A percentile compares a stretch with the other conserved stretches of the same genome.
Evolutionary conservation across 2,329 filamentous ascomycete species (phyloP).

Genomic region (Monosporascus sp.): DNA sequence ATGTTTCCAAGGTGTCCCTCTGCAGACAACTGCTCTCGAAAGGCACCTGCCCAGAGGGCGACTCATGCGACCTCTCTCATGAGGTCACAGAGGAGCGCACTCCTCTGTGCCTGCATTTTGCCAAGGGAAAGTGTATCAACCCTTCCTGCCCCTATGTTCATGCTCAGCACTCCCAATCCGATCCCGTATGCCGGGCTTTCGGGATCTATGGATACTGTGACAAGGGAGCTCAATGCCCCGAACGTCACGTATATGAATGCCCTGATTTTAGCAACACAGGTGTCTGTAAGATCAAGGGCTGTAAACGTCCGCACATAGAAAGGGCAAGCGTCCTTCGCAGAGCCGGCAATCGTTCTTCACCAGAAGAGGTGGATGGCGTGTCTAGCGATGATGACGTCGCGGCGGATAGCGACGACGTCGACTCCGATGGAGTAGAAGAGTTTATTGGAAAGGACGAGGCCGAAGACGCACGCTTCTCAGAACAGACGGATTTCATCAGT

Average conservation of each 20-base stretch:
- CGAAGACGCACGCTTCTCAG: constrained; percentile 50
- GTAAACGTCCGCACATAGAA: constrained; percentile 82
- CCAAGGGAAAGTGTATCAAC: constrained; percentile 86
- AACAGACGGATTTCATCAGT: constrained; percentile 56
- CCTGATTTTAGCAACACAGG: constrained; percentile 93
- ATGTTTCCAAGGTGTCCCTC: constrained; percentile 78
- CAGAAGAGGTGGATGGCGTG: constrained; percentile 58
- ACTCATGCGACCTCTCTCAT: constrained; percentile 86
- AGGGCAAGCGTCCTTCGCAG: constrained; percentile 75
- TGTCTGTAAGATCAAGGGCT: constrained; percentile 72
- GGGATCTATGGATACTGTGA: constrained; percentile 85
- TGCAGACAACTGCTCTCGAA: constrained; percentile 85
- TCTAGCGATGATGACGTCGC: constrained; percentile 69
- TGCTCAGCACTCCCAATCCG: constrained; percentile 68
- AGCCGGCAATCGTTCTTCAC: constrained; percentile 44
- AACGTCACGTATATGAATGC: constrained; percentile 89
- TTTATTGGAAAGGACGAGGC: constrained; percentile 52
- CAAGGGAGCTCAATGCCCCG: constrained; percentile 68
- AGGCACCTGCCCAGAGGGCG: constrained; percentile 70
- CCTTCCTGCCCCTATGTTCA: constrained; percentile 82
- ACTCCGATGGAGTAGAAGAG: constrained; percentile 70
- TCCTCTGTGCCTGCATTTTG: constrained; percentile 84
- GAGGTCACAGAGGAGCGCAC: constrained; percentile 76
- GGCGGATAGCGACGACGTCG: constrained; percentile 70
- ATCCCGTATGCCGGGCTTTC: constrained; percentile 79